phyloP scores from a whole-genome alignment of 176 grass and related monocot genomes.

The Triticum timopheevii region DNA sequence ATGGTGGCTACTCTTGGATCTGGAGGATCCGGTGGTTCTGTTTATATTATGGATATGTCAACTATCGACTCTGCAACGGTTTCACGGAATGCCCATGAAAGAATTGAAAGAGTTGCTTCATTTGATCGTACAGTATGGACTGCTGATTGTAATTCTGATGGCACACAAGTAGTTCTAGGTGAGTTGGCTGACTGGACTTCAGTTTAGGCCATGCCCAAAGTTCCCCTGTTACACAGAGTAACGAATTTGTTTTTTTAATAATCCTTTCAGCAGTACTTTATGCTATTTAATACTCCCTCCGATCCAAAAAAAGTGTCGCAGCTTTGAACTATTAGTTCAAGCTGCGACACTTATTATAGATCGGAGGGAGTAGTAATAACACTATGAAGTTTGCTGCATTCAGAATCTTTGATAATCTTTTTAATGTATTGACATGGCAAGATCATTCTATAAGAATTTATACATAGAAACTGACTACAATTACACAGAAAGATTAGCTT shows the following conservation, averaged over 20 bases:
- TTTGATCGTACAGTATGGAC: conserved; percentile 60
- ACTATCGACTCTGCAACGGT: conserved; percentile 21
- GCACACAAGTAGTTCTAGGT: conserved; percentile 58
- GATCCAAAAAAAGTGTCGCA: no score
- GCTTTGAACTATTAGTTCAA: no score
- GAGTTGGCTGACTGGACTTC: conserved; percentile 31
- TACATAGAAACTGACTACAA: neutral
- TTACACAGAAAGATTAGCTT: neutral
- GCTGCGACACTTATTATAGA: no score
- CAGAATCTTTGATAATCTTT: neutral
- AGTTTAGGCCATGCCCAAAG: no score
- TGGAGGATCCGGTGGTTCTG: conserved; percentile 46
- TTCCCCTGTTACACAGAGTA: no score
- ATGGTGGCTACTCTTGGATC: conserved; percentile 70
- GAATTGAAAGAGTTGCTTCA: conserved; percentile 32
- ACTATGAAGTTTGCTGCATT: conserved; percentile 28
- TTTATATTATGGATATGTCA: conserved; percentile 58
- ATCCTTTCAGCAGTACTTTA: conserved; percentile 19
- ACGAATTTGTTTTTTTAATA: no score
- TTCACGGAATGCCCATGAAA: conserved; percentile 2
- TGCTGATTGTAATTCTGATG: conserved; percentile 55
- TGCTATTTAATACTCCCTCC: neutral
- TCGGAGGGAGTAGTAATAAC: neutral
- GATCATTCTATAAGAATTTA: neutral
- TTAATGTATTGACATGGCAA: neutral